These are phyloP conservation scores for Chlamydomonas asymmetrica DNA, from an alignment of 139 green algal genomes.

Conservation along the genomic window DNA sequence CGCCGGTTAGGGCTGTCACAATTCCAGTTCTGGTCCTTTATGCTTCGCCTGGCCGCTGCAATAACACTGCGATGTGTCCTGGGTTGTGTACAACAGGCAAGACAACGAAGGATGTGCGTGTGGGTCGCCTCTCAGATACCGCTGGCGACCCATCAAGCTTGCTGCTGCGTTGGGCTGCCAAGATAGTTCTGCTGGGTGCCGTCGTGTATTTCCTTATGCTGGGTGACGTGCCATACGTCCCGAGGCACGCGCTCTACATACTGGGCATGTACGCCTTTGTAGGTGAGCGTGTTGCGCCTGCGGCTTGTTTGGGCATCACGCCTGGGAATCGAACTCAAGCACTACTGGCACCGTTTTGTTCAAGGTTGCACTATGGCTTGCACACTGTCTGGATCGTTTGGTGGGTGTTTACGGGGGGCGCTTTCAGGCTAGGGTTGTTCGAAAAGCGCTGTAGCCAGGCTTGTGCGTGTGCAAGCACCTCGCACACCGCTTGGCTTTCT, in stretches of 20 bases:
- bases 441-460: no score
- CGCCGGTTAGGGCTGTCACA: not conserved
- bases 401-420: no score
- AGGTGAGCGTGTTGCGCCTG: no score
- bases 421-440: no score
- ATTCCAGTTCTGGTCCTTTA: not conserved
- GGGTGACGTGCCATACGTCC: not conserved
- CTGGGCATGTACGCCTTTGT: constrained; percentile 27
- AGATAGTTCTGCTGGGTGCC: constrained; percentile 9
- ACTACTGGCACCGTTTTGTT: no score
- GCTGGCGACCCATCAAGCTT: not conserved
- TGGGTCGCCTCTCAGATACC: not conserved
- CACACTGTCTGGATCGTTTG: no score
- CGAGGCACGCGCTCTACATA: constrained; percentile 1
- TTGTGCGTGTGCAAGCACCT: no score
- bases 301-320: no score
- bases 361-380: no score
- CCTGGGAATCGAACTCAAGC: no score
- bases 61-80: not conserved
- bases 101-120: constrained; percentile 3
- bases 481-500: constrained; percentile 44
- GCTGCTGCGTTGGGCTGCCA: not conserved
- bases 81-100: not conserved
- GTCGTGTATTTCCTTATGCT: not conserved
- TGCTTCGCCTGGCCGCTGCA: not conserved